Percentiles rank a stretch among this genome's conserved stretches.
Conservation (phyloP, 2,329 filamentous ascomycete species). For the Colletotrichum graminicola region DNA sequence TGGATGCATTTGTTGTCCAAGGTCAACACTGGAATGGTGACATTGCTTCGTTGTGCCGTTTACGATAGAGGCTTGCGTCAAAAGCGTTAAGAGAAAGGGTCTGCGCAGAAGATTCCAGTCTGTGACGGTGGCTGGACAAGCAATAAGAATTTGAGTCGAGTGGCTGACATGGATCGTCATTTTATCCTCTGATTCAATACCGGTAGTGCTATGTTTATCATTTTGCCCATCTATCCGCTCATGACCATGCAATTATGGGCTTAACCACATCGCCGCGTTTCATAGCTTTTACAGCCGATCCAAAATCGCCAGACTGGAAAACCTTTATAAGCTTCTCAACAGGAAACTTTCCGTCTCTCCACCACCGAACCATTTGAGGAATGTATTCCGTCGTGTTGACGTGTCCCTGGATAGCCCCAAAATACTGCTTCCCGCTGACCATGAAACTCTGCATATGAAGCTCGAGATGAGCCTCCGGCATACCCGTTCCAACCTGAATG, state of each 20-base stretch:
- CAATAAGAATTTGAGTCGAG: neutral
- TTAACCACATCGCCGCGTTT: constrained; percentile 37
- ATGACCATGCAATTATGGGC: constrained; percentile 40
- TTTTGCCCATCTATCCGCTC: neutral
- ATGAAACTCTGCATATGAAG: constrained; percentile 60
- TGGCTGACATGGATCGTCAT: neutral
- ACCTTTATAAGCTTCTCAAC: constrained; percentile 50
- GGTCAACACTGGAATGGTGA: neutral
- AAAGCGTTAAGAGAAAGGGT: neutral
- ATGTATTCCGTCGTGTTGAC: constrained; percentile 56
- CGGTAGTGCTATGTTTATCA: neutral
- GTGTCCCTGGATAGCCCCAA: constrained; percentile 52
- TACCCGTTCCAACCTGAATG: constrained; percentile 63
- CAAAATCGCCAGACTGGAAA: constrained; percentile 50
- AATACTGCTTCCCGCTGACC: constrained; percentile 60
- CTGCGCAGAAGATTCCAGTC: neutral
- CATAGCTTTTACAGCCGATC: constrained; percentile 51
- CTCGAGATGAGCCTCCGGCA: constrained; percentile 56
- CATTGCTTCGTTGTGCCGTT: no score
- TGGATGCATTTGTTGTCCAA: neutral
- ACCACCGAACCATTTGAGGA: constrained; percentile 49
- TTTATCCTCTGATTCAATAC: neutral
- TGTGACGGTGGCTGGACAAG: neutral
- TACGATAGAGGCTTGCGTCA: neutral
- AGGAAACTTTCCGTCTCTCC: constrained; percentile 50